Evolutionary conservation across 228 moss, liverwort and hornwort genomes (phyloP), one percentile per base, ranked within the genome.

Genomic region (Sphagnum fallax): DNA sequence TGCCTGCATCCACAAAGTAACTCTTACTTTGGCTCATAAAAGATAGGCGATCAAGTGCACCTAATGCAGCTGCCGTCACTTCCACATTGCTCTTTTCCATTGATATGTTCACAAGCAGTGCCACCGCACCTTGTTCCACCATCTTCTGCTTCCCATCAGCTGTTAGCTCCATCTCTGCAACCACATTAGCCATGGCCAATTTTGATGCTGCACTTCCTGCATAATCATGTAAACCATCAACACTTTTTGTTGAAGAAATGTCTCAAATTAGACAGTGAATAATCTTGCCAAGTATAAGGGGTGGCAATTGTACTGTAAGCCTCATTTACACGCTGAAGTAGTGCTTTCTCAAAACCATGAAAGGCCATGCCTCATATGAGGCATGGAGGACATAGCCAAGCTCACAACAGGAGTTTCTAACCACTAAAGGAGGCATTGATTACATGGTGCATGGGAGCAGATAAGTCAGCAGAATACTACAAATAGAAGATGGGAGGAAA

Each of bases 41-140:
- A 12, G 78, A 82, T n/a, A 82, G 63, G 55, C 72, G 81, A 49
- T 76, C 74, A 48, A 85, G 55, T 49, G 82, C 82, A 11, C 66
- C 72, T 49, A 85, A 52, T 49, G 74, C 82, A 64, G 76, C 74
- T 62, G 74, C 51, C 47, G 76, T 79, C 49, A 51, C 47, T 67
- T 84, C 84, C 50, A 71, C 61, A 51, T 71, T 82, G 8, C 72
- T 74, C 4, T 72, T 61, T 16, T 62, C 64, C 67, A 85, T 69
- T 79, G 82, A 79, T 32, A 32, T 32, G 16, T 47, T 68, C 11
- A 79, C 75, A 0, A 85, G 79, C 51, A 79, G 76, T 50, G 70
- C 69, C 16, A 85, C 49, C 8, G 74, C 79, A 51, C 77, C 78
- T 53, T 77, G 73, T 52, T 81, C 76, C 14, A 71, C 82, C 69